Base-by-base conservation (phyloP, 352 stramenopile species). In the Phytophthora fragariae region DNA sequence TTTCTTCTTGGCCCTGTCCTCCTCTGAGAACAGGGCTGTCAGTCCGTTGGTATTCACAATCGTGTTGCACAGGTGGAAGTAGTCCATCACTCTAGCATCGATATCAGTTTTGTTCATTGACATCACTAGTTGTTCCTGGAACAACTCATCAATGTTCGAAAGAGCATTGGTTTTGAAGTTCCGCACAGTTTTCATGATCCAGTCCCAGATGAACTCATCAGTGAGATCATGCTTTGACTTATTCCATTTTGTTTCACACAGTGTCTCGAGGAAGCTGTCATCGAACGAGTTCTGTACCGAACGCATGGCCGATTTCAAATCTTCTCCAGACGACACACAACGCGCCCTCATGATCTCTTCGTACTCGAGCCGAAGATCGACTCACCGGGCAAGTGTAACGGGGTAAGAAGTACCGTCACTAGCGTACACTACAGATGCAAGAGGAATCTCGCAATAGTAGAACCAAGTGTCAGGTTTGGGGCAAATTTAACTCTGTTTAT, bases 321-420 rank as follows among this genome's bases (percentile, higher is more conserved):
- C 65, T 49, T 65, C 65, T n/a, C 57, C 65, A 15, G 65, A 71
- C 12, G 57, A 57, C 12, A 54, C 50, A 52, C 57, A 66, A 50
- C 57, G 57, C 65, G 65, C 65, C 35, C 39, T 24, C 56, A 65
- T 71, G 65, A 65, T 65, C 49, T 70, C 31, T 55, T 70, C 64
- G 57, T 71, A 65, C 24, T 65, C 65, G 8, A 70, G 55, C 35
- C 44, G 54, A 53, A 63, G 55, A 14, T 70, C 54, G 11, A 71
- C 56, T 49, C 65, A 71, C 3, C 65, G 46, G 21, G 47, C 65
- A 61, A 65, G 64, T 21, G 19, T 21, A 21, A 21, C 19, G 19
- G 19, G 19, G 19, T 21, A 21, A 21, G 19, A 21, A 21, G 19
- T 21, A 21, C 19, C 19, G 19, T 21, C 19, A 21, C 19, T 21